Evolutionary conservation across 106 monocot species (phyloP).

Genomic region (Chionographis japonica): DNA sequence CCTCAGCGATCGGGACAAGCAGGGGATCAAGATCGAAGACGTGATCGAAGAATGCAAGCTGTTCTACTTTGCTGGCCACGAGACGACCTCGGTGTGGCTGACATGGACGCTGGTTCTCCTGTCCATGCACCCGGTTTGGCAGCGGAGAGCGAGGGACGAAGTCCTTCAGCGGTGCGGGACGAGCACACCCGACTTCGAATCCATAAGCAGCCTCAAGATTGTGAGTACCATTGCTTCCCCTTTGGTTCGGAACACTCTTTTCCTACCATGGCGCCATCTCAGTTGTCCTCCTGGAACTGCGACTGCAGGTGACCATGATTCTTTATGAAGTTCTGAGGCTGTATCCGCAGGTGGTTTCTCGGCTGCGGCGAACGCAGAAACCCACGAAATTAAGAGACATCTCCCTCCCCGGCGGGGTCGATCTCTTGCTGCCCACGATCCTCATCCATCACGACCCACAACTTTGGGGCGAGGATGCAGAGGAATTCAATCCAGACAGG

Average conservation of each 20-base stretch:
- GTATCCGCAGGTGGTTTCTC: slow-evolving; percentile 28
- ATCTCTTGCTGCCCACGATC: slow-evolving; percentile 23
- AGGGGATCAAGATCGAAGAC: slow-evolving; percentile 32
- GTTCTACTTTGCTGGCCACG: slow-evolving; percentile 59
- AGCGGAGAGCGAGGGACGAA: slow-evolving; percentile 45
- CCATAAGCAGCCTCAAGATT: slow-evolving; percentile 35
- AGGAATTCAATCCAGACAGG: slow-evolving; percentile 40
- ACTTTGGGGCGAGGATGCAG: slow-evolving; percentile 33
- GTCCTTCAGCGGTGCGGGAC: slow-evolving; percentile 18
- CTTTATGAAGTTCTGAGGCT: slow-evolving; percentile 44
- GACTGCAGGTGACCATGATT: slow-evolving; percentile 47
- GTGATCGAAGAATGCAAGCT: slow-evolving; percentile 66
- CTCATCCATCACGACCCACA: slow-evolving; percentile 19
- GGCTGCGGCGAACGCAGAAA: slow-evolving; percentile 2
- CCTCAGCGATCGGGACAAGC: neutral
- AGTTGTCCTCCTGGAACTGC: too few relatives aligned
- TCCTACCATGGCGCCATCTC: too few relatives aligned
- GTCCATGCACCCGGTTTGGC: slow-evolving; percentile 45
- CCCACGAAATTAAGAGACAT: slow-evolving; percentile 16
- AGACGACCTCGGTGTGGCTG: slow-evolving; percentile 34
- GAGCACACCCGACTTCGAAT: slow-evolving; percentile 21
- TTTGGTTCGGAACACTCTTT: too few relatives aligned
- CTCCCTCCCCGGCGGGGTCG: slow-evolving; percentile 20
- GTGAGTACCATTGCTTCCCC: slow-evolving; percentile 13
- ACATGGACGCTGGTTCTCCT: slow-evolving; percentile 48